Evolutionary conservation across 2,329 filamentous ascomycete genomes (phyloP).

Genomic region (Pyrenophora teres): DNA sequence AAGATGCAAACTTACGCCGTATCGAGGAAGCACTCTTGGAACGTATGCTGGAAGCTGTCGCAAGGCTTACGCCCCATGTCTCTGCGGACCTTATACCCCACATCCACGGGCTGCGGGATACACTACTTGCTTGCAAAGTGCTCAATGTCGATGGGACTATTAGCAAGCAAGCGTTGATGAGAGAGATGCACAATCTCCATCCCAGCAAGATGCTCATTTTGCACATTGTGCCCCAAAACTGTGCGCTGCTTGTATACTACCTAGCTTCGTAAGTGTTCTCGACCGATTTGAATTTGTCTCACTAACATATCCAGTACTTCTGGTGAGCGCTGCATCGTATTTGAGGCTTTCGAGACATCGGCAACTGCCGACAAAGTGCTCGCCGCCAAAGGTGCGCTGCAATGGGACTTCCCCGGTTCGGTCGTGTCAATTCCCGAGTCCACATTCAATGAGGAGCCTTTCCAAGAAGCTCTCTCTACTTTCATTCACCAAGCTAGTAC

Average conservation of each 20-base stretch:
- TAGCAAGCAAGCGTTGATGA: constrained; percentile 25
- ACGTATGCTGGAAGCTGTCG: constrained; percentile 35
- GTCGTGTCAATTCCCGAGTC: constrained; percentile 54
- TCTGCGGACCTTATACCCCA: constrained; percentile 8
- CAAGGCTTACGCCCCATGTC: constrained; percentile 18
- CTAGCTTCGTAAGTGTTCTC: constrained; percentile 39
- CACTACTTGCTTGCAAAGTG: constrained; percentile 21
- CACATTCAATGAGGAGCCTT: constrained; percentile 48
- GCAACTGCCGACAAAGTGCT: constrained; percentile 59
- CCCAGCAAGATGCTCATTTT: constrained; percentile 47
- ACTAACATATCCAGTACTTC: constrained; percentile 16
- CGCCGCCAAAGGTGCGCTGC: constrained; percentile 56
- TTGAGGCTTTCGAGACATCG: constrained; percentile 67
- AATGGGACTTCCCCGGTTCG: constrained; percentile 64
- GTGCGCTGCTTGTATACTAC: constrained; percentile 51
- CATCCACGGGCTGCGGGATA: constrained; percentile 22
- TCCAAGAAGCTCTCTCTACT: constrained; percentile 54
- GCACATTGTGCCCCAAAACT: constrained; percentile 56
- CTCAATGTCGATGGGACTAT: constrained; percentile 33
- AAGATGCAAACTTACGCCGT: constrained; percentile 34
- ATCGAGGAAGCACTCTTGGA: constrained; percentile 38
- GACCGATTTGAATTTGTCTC: neutral
- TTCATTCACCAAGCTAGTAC: constrained; percentile 63
- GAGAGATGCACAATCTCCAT: constrained; percentile 23
- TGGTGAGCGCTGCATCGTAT: constrained; percentile 43